Evolutionary conservation across 208 protist species (phyloP).

Genomic region (Lotmaria passim): DNA sequence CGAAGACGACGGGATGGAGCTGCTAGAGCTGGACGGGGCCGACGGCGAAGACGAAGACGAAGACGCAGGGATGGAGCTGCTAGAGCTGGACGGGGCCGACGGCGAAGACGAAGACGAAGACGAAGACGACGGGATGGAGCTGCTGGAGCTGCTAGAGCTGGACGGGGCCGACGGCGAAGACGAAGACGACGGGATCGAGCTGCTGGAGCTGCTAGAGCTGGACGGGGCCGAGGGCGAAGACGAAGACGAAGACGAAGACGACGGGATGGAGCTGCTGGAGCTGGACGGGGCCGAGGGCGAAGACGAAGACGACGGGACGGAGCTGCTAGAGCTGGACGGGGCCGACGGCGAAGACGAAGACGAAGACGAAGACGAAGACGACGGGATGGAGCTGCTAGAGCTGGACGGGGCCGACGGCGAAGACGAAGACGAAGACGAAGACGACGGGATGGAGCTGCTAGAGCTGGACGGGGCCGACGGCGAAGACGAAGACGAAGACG

Average conservation of each 20-base stretch:
- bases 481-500: not conserved
- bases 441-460: too few relatives aligned
- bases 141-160: not conserved
- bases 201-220: not conserved
- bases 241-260: not conserved
- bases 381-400: too few relatives aligned
- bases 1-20: not conserved
- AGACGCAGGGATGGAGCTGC: not conserved
- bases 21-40: not conserved
- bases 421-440: not conserved
- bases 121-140: not conserved
- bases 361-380: not conserved
- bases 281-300: not conserved
- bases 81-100: not conserved
- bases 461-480: not conserved
- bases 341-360: not conserved
- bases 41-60: not conserved
- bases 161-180: not conserved
- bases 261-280: too few relatives aligned
- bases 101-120: not conserved
- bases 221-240: not conserved
- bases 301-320: not conserved
- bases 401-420: not conserved
- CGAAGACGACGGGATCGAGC: not conserved
- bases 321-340: constrained; percentile 1